These are phyloP conservation scores for Hortiboletus campestris DNA, from an alignment of 768 basidiomycete species.

Conservation along the genomic window DNA sequence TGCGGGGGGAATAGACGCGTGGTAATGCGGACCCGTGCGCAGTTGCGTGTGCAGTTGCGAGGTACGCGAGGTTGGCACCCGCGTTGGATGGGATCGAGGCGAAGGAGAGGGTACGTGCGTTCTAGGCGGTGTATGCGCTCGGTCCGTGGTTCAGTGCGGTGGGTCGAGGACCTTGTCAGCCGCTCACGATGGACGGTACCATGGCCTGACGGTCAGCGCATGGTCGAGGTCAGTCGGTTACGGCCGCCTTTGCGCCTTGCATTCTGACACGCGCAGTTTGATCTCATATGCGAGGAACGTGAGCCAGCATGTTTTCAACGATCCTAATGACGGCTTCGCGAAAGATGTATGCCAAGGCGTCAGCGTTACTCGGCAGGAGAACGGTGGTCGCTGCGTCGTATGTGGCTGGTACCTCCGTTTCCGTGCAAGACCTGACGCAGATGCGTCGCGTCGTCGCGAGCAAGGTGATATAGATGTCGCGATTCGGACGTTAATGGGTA, in stretches of 20 bases:
- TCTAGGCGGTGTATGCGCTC: conserved; percentile 37
- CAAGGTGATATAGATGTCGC: conserved; percentile 14
- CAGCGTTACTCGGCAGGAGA: conserved; percentile 37
- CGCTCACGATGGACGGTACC: conserved; percentile 33
- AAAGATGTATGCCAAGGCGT: conserved; percentile 27
- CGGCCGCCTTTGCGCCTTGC: background rate
- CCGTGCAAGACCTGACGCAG: conserved; percentile 6
- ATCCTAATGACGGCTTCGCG: conserved; percentile 10
- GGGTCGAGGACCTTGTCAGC: conserved; percentile 19
- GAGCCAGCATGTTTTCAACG: conserved; percentile 15
- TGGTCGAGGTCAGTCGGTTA: conserved; percentile 9
- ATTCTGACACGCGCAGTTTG: background rate
- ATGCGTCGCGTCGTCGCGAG: conserved; percentile 4
- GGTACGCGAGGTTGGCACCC: conserved; percentile 27
- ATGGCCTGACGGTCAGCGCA: conserved; percentile 36
- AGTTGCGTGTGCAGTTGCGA: conserved; percentile 9
- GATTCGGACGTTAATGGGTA: conserved; percentile 16
- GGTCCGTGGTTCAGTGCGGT: conserved; percentile 35
- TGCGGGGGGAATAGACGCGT: background rate
- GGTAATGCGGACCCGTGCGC: background rate
- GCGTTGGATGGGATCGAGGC: conserved; percentile 34
- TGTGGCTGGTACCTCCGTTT: conserved; percentile 26
- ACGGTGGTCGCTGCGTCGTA: conserved; percentile 27
- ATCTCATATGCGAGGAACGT: conserved; percentile 11
- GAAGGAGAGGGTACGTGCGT: conserved; percentile 38